phyloP scores from a whole-genome alignment of 2,329 filamentous ascomycete genomes.

The Arthroderma sp. region DNA sequence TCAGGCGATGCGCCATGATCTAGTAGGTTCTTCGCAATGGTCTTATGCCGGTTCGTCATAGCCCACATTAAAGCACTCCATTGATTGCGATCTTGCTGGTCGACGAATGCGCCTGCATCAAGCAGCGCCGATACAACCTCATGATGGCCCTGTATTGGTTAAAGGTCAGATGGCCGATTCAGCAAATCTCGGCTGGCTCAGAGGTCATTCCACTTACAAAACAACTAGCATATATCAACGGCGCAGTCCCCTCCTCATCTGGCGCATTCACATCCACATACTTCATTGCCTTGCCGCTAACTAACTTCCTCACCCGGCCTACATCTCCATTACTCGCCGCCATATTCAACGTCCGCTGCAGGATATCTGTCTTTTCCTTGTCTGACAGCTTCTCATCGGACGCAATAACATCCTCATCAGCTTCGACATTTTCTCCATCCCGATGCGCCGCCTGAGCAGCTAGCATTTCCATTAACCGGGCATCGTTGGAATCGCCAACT shows the following conservation, averaged over 20 bases:
- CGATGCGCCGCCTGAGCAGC: constrained; percentile 82
- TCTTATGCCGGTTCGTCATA: constrained; percentile 96
- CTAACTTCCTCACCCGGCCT: constrained; percentile 61
- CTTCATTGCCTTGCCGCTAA: constrained; percentile 59
- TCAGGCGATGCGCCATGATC: constrained; percentile 94
- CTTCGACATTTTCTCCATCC: constrained; percentile 51
- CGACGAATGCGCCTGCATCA: constrained; percentile 73
- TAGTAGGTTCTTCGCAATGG: constrained; percentile 81
- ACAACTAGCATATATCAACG: constrained; percentile 93
- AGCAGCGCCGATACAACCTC: constrained; percentile 74
- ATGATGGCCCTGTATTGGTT: constrained; percentile 58
- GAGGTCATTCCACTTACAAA: constrained; percentile 78
- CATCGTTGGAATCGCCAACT: constrained; percentile 46
- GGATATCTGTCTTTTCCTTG: constrained; percentile 63
- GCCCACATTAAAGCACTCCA: constrained; percentile 99
- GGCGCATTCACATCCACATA: constrained; percentile 76
- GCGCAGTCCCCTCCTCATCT: constrained; percentile 92
- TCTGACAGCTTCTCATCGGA: constrained; percentile 60
- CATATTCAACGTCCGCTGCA: constrained; percentile 87
- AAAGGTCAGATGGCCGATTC: constrained; percentile 6
- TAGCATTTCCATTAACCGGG: constrained; percentile 86
- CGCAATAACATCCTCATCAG: constrained; percentile 69
- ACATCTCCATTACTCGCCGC: constrained; percentile 93
- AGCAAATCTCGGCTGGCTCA: too few relatives aligned
- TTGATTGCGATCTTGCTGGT: constrained; percentile 88